These are phyloP conservation scores for Ceratobasidium sp. DNA, from an alignment of 1,284 basidiomycete species.

Conservation along the genomic window DNA sequence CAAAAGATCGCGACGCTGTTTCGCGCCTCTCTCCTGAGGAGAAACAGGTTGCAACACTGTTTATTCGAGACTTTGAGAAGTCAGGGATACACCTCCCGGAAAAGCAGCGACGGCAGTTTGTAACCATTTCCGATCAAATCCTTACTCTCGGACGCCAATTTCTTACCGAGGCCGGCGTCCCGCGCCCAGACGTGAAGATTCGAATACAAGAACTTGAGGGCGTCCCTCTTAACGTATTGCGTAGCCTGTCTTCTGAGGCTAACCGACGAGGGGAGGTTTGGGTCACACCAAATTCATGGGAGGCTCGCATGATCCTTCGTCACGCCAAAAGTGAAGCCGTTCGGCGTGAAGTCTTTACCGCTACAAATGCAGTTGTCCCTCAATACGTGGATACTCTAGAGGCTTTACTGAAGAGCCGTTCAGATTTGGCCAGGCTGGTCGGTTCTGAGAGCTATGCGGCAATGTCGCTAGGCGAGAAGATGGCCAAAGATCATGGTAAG, in stretches of 20 bases:
- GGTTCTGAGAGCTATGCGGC: constrained; percentile 85
- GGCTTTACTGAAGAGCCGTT: constrained; percentile 75
- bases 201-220: constrained; percentile 50
- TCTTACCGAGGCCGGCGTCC: constrained; percentile 69
- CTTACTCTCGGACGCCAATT: constrained; percentile 90
- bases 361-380: constrained; percentile 73
- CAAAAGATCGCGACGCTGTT: constrained; percentile 51
- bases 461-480: constrained; percentile 89
- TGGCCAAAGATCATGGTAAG: constrained; percentile 89
- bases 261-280: constrained; percentile 64
- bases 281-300: constrained; percentile 82
- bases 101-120: constrained; percentile 80
- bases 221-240: constrained; percentile 46
- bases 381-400: constrained; percentile 81
- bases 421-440: constrained; percentile 81
- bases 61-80: constrained; percentile 97
- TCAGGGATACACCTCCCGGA: constrained; percentile 93
- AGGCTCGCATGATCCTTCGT: constrained; percentile 92
- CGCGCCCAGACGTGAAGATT: constrained; percentile 58
- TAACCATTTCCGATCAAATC: constrained; percentile 91
- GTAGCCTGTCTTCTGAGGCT: constrained; percentile 39
- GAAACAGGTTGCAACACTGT: constrained; percentile 88
- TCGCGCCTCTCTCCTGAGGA: constrained; percentile 53
- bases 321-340: constrained; percentile 86
- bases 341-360: constrained; percentile 80